Evolutionary conservation across 495 filamentous ascomycete species (phyloP).

Genomic region (Tuber indicum): DNA sequence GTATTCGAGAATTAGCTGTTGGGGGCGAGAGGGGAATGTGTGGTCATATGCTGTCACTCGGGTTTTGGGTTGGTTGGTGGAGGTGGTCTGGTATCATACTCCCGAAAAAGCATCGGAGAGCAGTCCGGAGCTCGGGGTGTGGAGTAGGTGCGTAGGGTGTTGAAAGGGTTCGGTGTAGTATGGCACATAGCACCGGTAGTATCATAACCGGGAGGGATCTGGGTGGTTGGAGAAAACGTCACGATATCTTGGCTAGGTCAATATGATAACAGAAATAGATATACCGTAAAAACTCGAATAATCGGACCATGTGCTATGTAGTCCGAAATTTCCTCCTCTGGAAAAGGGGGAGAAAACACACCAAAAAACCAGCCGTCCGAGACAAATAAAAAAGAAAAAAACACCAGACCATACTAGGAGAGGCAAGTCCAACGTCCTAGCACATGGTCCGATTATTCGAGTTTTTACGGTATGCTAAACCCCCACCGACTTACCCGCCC

Average conservation of each 20-base stretch:
- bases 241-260: too few species aligned
- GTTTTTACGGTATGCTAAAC: too few species aligned
- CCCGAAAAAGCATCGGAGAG: not conserved
- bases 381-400: too few species aligned
- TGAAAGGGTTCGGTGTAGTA: not conserved
- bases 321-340: too few species aligned
- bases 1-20: not conserved
- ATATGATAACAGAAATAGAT: not conserved
- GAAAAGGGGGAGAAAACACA: too few species aligned
- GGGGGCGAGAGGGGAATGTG: not conserved
- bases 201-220: not conserved
- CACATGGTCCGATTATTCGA: too few species aligned
- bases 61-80: not conserved
- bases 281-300: too few species aligned
- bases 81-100: not conserved
- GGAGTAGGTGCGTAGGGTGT: not conserved
- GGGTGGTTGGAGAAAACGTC: not conserved
- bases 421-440: too few species aligned
- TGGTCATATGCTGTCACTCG: not conserved
- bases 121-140: not conserved
- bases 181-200: not conserved
- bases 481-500: not conserved
- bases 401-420: too few species aligned
- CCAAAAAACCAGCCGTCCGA: too few species aligned
- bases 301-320: too few species aligned